Percentiles rank a stretch among this genome's conserved stretches.
phyloP scores from a whole-genome alignment of 139 green algal genomes.

The Tetradesmus lagerheimii region DNA sequence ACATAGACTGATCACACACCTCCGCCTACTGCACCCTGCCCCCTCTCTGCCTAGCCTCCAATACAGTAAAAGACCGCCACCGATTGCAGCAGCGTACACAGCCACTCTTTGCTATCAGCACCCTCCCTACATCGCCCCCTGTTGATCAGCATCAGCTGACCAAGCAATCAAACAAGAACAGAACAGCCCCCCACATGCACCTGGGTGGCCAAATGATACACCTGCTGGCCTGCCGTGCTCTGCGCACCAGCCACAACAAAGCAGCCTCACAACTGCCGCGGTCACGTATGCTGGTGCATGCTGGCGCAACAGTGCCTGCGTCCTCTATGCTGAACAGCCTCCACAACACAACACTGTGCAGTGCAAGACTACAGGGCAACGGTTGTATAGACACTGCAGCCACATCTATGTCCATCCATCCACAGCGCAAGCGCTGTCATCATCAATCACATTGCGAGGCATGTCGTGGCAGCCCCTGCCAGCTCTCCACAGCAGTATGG shows the following conservation, averaged over 20 bases:
- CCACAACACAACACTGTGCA: conserved; percentile 11
- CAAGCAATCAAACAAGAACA: not conserved
- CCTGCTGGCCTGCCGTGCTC: not conserved
- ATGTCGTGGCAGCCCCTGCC: too few species aligned
- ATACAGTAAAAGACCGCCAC: not conserved
- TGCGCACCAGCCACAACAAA: not conserved
- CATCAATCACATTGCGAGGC: not conserved
- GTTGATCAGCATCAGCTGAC: not conserved
- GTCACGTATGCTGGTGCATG: not conserved
- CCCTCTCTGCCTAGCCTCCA: not conserved
- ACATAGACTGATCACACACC: not conserved
- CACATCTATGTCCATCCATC: not conserved
- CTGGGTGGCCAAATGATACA: not conserved
- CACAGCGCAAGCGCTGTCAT: not conserved
- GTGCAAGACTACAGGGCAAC: conserved; percentile 1
- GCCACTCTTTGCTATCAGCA: not conserved
- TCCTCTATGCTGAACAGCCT: conserved; percentile 7
- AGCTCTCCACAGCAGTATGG: not conserved
- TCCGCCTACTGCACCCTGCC: not conserved
- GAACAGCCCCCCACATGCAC: not conserved
- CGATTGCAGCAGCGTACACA: not conserved
- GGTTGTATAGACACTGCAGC: not conserved
- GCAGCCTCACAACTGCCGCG: not conserved
- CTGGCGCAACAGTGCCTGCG: not conserved
- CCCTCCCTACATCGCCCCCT: too few species aligned